Base-by-base conservation (phyloP, 2,329 filamentous ascomycete genomes). In the Cordyceps militaris region DNA sequence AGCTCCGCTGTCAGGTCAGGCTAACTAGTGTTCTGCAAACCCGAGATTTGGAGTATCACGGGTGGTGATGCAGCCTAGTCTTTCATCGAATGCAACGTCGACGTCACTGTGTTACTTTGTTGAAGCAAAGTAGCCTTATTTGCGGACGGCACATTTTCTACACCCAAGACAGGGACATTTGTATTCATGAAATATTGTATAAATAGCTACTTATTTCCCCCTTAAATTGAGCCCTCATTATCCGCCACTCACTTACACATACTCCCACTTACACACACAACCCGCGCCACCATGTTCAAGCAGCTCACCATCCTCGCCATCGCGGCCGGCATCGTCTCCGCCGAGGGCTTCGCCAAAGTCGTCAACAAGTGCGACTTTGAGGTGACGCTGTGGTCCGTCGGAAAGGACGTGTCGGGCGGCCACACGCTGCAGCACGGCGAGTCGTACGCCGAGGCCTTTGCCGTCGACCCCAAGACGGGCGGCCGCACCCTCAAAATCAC, bases 361-460 rank as follows among this genome's bases (percentile, higher is more conserved):
- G 60, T 65, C 58, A 75, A 75, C 67, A 67, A 69, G 48, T 74
- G 73, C 67, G 21, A 46, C 36, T 62, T 65, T 54, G 56, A 65
- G 42, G 71, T 74, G n/a, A 69, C 70, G 21, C 49, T 72, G 61
- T 75, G 72, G 72, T 71, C 72, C 43, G 73, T 75, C 55, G 73
- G 72, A 61, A 60, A 61, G 57, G 23, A 60, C 28, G 59, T 73
- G 56, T 63, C 63, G 10, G 60, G 61, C 0, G 65, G 66, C 24
- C 63, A 62, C 55, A 65, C 62, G 19, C 63, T 74, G 8, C 24
- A 52, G 5, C 54, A 63, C 19, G 66, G 64, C 53, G 66, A 66
- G 53, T 56, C 42, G 43, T 74, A 71, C 65, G 50, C 47, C 44
- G 72, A 75, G 65, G 46, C 52, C n/a, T 74, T 73, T 58, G 32